Conservation (phyloP, 1,139 yeast genomes). For the Nakaseomyces sp. region DNA sequence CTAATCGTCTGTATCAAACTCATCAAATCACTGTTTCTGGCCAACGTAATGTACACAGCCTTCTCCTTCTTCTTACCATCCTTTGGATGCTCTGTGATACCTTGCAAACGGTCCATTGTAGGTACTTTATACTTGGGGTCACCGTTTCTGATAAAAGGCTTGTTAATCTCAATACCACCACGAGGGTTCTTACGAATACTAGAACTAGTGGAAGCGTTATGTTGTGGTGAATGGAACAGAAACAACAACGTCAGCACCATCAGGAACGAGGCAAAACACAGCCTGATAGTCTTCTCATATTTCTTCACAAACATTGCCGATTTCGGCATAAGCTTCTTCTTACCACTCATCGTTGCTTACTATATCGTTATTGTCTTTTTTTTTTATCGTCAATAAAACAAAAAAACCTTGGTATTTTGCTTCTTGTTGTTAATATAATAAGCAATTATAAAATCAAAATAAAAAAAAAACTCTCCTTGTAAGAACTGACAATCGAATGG, state of each 20-base stretch:
- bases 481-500: too few relatives aligned
- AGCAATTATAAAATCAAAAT: too few relatives aligned
- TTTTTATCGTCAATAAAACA: too few relatives aligned
- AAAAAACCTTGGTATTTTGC: too few relatives aligned
- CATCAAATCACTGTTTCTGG: slow-evolving; percentile 62
- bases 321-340: slow-evolving; percentile 28
- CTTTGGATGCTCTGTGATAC: slow-evolving; percentile 24
- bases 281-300: slow-evolving; percentile 21
- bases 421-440: too few relatives aligned
- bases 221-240: slow-evolving; percentile 15
- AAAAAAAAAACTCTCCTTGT: too few relatives aligned
- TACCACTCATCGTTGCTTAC: background rate
- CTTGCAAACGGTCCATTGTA: slow-evolving; percentile 25
- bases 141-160: slow-evolving; percentile 1
- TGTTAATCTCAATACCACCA: background rate
- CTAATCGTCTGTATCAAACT: slow-evolving; percentile 53
- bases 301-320: slow-evolving; percentile 27
- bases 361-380: background rate
- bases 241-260: slow-evolving; percentile 24
- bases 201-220: background rate
- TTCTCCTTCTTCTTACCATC: slow-evolving; percentile 39
- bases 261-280: slow-evolving; percentile 21
- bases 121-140: slow-evolving; percentile 18
- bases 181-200: background rate
- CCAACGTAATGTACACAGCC: slow-evolving; percentile 69